Evolutionary conservation across 352 stramenopile genomes (phyloP), one percentile per base, ranked within the genome.

Genomic region (Phytophthora aleatoria): DNA sequence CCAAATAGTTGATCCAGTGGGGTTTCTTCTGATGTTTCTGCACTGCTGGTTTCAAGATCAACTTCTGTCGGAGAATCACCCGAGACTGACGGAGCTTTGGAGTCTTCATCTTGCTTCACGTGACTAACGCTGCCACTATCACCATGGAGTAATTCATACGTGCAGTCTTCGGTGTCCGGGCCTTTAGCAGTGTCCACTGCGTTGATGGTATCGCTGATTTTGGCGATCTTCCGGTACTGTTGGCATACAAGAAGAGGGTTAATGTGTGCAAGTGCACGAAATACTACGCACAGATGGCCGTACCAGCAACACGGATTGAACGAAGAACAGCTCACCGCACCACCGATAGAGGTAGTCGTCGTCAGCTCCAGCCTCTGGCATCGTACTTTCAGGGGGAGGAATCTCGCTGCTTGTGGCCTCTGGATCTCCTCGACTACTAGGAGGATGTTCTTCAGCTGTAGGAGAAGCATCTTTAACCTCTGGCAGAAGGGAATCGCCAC

Each of bases 301-400:
- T 60, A 87, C 80, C 76, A 78, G 51, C 20, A 87, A 43, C 13
- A 80, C 53, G 0, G 76, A 71, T 55, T 91, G 70, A 30, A 91
- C 50, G 44, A 92, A 85, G 48, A 81, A 83, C 0, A 90, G 39
- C 49, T 93, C 85, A 13, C 77, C 85, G 47, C 71, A 81, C 85
- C 85, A 91, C 0, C 73, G 63, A 58, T 76, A 88, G 39, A 90
- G 43, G 20, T 79, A 82, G 2, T 81, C 48, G 13, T 93, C 81
- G 35, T 93, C 75, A 12, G 33, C 35, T 50, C 38, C 63, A 47
- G 57, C 26, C 30, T 59, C 26, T 24, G 26, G 8, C 15, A 56
- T 33, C 16, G 16, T 30, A 31, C 5, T 28, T 49, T 64, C 55
- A 28, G 33, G 26, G 43, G 20, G 44, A 39, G 16, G 15, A 35